A percentile compares a stretch with the other conserved stretches of the same genome.
Conservation (phyloP, 2,329 filamentous ascomycete genomes). For the Elsinoe perseae region DNA sequence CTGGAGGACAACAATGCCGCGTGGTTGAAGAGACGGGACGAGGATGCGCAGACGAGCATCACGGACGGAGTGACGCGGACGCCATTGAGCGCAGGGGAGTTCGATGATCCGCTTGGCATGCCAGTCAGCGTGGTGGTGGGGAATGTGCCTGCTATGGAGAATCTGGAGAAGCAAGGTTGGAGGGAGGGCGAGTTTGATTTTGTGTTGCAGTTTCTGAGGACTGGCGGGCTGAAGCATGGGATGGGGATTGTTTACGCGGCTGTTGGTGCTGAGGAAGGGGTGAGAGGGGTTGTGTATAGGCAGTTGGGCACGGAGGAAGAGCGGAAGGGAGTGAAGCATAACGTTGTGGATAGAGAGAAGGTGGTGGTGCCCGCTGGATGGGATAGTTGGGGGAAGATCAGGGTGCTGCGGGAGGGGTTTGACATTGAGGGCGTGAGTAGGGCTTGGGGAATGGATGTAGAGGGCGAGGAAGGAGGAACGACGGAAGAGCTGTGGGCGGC, state of each 20-base stretch:
- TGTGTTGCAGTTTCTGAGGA: slow-evolving; percentile 85
- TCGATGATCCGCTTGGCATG: slow-evolving; percentile 81
- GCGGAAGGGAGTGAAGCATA: slow-evolving; percentile 60
- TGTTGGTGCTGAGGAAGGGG: slow-evolving; percentile 54
- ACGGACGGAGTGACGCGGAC: slow-evolving; percentile 49
- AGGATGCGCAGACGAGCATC: slow-evolving; percentile 38
- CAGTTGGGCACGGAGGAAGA: slow-evolving; percentile 74
- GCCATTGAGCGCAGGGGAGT: slow-evolving; percentile 80
- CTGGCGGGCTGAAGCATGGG: slow-evolving; percentile 56
- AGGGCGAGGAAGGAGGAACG: slow-evolving; percentile 29
- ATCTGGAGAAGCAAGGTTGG: slow-evolving; percentile 82
- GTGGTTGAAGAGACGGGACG: slow-evolving; percentile 65
- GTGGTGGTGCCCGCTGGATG: slow-evolving; percentile 92
- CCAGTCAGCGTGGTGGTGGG: slow-evolving; percentile 93
- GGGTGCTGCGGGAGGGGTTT: slow-evolving; percentile 83
- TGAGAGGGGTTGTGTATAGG: slow-evolving; percentile 75
- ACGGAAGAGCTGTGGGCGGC: slow-evolving; percentile 27
- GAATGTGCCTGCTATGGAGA: slow-evolving; percentile 87
- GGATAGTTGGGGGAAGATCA: slow-evolving; percentile 98
- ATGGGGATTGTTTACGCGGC: slow-evolving; percentile 62
- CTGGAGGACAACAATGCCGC: slow-evolving; percentile 79
- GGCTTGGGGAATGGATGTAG: slow-evolving; percentile 53
- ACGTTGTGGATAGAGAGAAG: slow-evolving; percentile 62
- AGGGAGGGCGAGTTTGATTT: slow-evolving; percentile 96
- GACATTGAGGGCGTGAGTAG: slow-evolving; percentile 80